phyloP scores from a whole-genome alignment of 2,329 filamentous ascomycete genomes.

The Lecanoromycetidae sp. region DNA sequence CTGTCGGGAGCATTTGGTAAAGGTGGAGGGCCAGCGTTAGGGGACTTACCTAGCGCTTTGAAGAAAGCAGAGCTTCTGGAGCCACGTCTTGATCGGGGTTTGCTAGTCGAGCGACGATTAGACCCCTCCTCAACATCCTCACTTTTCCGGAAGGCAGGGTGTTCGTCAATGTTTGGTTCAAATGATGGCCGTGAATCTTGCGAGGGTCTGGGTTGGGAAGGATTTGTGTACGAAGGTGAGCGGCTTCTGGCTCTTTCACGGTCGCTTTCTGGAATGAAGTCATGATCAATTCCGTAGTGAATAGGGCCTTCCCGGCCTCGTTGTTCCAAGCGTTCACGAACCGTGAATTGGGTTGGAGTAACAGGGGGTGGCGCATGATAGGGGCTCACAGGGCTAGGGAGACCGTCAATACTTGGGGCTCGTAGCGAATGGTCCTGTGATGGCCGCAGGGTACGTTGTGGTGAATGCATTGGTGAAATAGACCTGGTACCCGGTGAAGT shows the following conservation, averaged over 20 bases:
- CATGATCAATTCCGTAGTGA: slow-evolving; percentile 12
- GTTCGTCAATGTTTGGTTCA: slow-evolving; percentile 8
- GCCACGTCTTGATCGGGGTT: slow-evolving; percentile 13
- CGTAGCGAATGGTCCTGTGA: slow-evolving; percentile 7
- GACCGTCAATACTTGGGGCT: slow-evolving; percentile 14
- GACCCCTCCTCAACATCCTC: not conserved
- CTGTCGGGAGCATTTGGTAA: slow-evolving; percentile 5
- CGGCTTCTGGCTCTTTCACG: not conserved
- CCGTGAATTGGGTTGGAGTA: slow-evolving; percentile 9
- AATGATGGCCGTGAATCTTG: slow-evolving; percentile 9
- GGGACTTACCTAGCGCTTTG: slow-evolving; percentile 12
- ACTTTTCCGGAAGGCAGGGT: slow-evolving; percentile 15
- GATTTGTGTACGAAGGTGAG: slow-evolving; percentile 13
- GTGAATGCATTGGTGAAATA: not conserved
- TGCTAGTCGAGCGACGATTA: slow-evolving; percentile 7
- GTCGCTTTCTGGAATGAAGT: slow-evolving; percentile 6
- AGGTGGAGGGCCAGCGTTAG: slow-evolving; percentile 10
- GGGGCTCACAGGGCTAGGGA: not conserved
- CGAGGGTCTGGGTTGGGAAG: slow-evolving; percentile 8
- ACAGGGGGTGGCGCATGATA: slow-evolving; percentile 16
- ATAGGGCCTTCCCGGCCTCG: slow-evolving; percentile 1
- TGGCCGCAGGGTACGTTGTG: not conserved
- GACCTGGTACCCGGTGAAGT: not conserved
- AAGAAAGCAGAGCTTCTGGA: slow-evolving; percentile 19
- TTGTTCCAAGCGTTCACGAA: not conserved